These are phyloP conservation scores for Gynandropsis gynandra DNA, from an alignment of 345 rosid genomes.

Conservation along the genomic window DNA sequence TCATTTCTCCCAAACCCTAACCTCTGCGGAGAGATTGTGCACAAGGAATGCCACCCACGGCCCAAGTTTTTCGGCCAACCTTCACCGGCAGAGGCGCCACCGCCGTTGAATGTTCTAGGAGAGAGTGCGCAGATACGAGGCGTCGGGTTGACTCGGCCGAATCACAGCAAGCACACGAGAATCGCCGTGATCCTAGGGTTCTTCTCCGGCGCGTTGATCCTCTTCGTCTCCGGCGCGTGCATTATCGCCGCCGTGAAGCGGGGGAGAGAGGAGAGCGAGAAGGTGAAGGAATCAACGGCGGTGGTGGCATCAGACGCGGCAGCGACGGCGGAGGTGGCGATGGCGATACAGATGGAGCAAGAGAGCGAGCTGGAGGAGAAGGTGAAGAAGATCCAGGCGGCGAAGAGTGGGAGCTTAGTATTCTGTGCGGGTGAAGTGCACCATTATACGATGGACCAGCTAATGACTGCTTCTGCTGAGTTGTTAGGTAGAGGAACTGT, in stretches of 20 bases:
- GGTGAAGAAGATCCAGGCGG: slow-evolving; percentile 61
- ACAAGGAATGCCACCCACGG: slow-evolving; percentile 59
- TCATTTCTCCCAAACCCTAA: slow-evolving; percentile 60
- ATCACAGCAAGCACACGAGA: slow-evolving; percentile 32
- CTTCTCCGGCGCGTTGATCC: slow-evolving; percentile 37
- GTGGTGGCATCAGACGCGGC: slow-evolving; percentile 28
- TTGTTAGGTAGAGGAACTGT: slow-evolving; percentile 72
- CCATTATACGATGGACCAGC: slow-evolving; percentile 75
- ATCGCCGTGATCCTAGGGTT: slow-evolving; percentile 45
- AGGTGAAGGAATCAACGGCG: slow-evolving; percentile 24
- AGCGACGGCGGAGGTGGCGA: slow-evolving; percentile 45
- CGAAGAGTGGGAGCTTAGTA: slow-evolving; percentile 67
- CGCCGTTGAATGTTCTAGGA: slow-evolving; percentile 36
- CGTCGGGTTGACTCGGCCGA: slow-evolving; percentile 27
- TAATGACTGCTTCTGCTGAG: slow-evolving; percentile 92
- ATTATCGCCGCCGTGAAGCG: slow-evolving; percentile 44
- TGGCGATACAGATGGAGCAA: slow-evolving; percentile 59
- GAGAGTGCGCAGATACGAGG: slow-evolving; percentile 49
- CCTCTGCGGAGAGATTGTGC: slow-evolving; percentile 84
- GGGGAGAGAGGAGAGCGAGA: slow-evolving; percentile 29
- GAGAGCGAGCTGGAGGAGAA: slow-evolving; percentile 73
- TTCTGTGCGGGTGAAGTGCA: slow-evolving; percentile 92
- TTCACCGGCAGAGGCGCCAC: slow-evolving; percentile 29
- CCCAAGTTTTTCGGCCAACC: slow-evolving; percentile 59
- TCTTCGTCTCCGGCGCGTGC: slow-evolving; percentile 47